A percentile compares a stretch with the other conserved stretches of the same genome.
phyloP scores from a whole-genome alignment of 805 yeast species.

The Hanseniaspora lachancei region DNA sequence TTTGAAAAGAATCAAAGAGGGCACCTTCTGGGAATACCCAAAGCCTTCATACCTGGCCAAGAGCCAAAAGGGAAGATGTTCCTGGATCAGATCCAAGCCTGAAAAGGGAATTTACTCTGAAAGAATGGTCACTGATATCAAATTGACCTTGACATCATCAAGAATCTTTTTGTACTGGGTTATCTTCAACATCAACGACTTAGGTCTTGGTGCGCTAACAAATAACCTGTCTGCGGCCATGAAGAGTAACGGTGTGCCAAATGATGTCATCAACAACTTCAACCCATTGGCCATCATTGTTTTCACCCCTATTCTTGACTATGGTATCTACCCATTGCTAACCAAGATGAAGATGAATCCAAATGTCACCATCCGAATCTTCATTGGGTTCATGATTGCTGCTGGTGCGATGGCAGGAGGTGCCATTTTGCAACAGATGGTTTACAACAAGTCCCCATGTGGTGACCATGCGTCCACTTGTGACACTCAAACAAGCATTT shows the following conservation, averaged over 20 bases:
- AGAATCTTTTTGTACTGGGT: constrained; percentile 34
- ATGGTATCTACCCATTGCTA: constrained; percentile 41
- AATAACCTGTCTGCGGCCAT: constrained; percentile 13
- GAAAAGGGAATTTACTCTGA: constrained; percentile 20
- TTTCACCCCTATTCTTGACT: constrained; percentile 63
- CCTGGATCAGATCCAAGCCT: constrained; percentile 21
- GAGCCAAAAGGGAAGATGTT: constrained; percentile 10
- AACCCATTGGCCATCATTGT: constrained; percentile 64
- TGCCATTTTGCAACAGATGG: constrained; percentile 57
- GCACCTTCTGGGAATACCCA: constrained; percentile 37
- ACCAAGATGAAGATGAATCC: constrained; percentile 49
- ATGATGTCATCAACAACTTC: constrained; percentile 63
- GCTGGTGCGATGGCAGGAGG: constrained; percentile 59
- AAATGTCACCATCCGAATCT: constrained; percentile 44
- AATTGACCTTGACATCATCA: constrained; percentile 34
- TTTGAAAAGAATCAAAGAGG: constrained; percentile 30
- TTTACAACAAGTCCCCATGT: constrained; percentile 64
- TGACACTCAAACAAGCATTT: constrained; percentile 24
- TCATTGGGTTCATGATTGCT: constrained; percentile 55
- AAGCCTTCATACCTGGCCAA: constrained; percentile 12
- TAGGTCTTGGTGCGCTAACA: constrained; percentile 14
- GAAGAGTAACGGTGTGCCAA: constrained; percentile 50
- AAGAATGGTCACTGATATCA: constrained; percentile 37
- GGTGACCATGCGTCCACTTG: constrained; percentile 50
- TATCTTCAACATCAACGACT: constrained; percentile 24